Evolutionary conservation across 306 rosid species (phyloP), one percentile per base, ranked within the genome.

Genomic region (Vigna radiata): DNA sequence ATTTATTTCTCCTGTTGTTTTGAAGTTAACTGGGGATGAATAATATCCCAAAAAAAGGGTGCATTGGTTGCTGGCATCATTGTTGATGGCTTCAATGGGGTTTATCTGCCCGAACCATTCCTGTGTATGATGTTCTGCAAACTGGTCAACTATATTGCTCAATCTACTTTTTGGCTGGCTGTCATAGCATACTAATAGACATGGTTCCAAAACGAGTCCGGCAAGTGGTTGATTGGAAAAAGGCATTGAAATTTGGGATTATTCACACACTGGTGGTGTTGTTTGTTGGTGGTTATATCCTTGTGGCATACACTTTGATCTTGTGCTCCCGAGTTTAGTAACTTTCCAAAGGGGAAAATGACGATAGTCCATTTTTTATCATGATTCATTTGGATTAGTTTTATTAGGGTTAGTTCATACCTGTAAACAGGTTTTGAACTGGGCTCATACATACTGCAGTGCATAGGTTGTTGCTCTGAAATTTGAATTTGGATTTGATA

Each of bases 371-470:
- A 43, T 54, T 56, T 60, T 48, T 77, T 77, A 33, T 64, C 75
- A 12, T 29, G 66, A 49, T 31, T 64, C 66, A n/a, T 50, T 58
- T 31, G 68, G 76, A 77, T 77, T 81, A 77, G 61, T 31, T 72
- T 62, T 73, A 71, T 17, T 84, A 73, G 70, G 82, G 62, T 78
- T 85, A 72, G 83, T 74, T 50, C 72, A 17, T 54, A 62, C 43
- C 11, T n/a, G 19, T 50, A 65, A 54, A 70, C 80, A 5, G 68
- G 72, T 66, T 47, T 60, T 67, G 73, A 60, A 67, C 68, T 19
- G 68, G 72, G 72, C 49, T 66, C 68, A 62, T 58, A 58, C 10
- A 54, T 72, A 33, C 37, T 5, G 63, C 71, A 9, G 46, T 33
- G 11, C 68, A 44, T 75, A 37, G 76, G 82, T 64, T 64, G 50